Evolutionary conservation across 768 basidiomycete genomes (phyloP).

Genomic region (Pleurotus eryngii): DNA sequence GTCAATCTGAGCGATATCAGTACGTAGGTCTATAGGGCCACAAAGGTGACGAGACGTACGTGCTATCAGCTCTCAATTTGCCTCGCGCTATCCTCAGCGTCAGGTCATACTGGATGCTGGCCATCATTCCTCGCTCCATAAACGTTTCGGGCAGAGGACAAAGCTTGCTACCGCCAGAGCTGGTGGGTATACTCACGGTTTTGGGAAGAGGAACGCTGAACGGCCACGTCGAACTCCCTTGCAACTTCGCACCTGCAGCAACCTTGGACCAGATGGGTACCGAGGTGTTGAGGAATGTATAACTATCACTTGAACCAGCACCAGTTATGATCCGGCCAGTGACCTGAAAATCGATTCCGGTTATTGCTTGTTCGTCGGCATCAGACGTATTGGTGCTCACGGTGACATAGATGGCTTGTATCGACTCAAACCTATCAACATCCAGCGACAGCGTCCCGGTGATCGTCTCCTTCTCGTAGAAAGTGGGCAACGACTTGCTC

Average conservation of each 20-base stretch:
- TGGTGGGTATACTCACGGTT: constrained; percentile 36
- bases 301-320: constrained; percentile 36
- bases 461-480: constrained; percentile 54
- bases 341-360: constrained; percentile 26
- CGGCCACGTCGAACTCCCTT: constrained; percentile 46
- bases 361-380: not conserved
- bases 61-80: constrained; percentile 44
- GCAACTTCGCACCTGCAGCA: constrained; percentile 37
- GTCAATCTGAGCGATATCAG: constrained; percentile 29
- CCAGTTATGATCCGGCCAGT: constrained; percentile 53
- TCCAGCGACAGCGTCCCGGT: constrained; percentile 42
- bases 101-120: constrained; percentile 51
- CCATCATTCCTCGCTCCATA: constrained; percentile 44
- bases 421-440: constrained; percentile 50
- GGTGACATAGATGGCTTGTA: constrained; percentile 42
- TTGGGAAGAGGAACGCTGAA: constrained; percentile 44
- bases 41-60: constrained; percentile 23
- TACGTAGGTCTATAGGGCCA: constrained; percentile 12
- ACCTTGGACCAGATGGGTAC: constrained; percentile 49
- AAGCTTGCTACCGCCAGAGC: constrained; percentile 32
- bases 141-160: constrained; percentile 52
- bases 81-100: constrained; percentile 43
- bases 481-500: constrained; percentile 46
- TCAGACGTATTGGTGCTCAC: constrained; percentile 24
- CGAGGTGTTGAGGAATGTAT: constrained; percentile 41